Base-by-base conservation (phyloP, 176 grass and related monocot species). In the Cenchrus americanus region DNA sequence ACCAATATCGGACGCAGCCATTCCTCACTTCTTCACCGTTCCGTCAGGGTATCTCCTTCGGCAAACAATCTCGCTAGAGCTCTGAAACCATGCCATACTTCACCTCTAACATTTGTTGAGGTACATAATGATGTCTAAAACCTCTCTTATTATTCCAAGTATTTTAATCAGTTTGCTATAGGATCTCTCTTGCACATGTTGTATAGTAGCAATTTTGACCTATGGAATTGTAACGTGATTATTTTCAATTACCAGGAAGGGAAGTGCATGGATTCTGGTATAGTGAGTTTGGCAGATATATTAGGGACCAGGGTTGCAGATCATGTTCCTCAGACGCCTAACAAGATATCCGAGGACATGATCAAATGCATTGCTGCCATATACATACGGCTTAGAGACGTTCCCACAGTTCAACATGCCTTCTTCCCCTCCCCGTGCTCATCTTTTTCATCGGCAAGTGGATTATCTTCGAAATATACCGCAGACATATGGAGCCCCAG, bases 271-370 rank as follows among this genome's bases (percentile, higher is more conserved):
- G 87, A 91, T 77, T 70, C 80, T 42, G 73, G 80, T 0, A 69
- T 99, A 5, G 79, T 88, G 78, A 99, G 91, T 68, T 78, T 99
- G n/a, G 96, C 93, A 61, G 93, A 95, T 81, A 94, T 96, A 89
- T 88, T 99, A 17, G 96, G 96, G 19, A 92, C 96, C 17, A 92
- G 91, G 74, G 86, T 99, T 73, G 87, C 87, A 27, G 93, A 99
- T 69, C 96, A 99, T 87, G 88, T 96, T 89, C 89, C 91, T 55
- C 90, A 95, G 68, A 99, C 96, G 46, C 93, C 93, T 34, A 96
- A 92, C 83, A 99, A 91, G 69, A 69, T 96, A 85, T 96, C 96
- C 1, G 96, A 99, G 79, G 96, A 96, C 83, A 91, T 99, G 89
- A 85, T 99, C 66, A 92, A 90, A 80, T 86, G 73, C 89, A 92